A percentile compares a stretch with the other conserved stretches of the same genome.
phyloP scores from a whole-genome alignment of 176 grass and related monocot species.

The Eleusine coracana region DNA sequence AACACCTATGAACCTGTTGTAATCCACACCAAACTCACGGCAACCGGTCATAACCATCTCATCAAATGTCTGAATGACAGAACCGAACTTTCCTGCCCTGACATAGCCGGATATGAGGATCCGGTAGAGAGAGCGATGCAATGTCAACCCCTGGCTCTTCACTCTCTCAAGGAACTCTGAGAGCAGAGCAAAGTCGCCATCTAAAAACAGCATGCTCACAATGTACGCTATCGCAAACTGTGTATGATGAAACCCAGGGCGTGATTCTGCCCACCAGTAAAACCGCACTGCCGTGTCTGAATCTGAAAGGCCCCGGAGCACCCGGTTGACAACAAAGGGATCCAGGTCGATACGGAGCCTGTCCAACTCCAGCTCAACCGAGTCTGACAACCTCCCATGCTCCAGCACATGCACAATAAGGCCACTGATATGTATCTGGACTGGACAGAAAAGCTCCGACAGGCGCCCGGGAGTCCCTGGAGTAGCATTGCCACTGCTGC shows the following conservation, averaged over 20 bases:
- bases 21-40: conserved; percentile 67
- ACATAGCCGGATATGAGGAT: conserved; percentile 61
- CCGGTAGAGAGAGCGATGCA: conserved; percentile 70
- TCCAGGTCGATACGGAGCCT: conserved; percentile 56
- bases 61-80: conserved; percentile 69
- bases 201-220: conserved; percentile 56
- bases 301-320: conserved; percentile 57
- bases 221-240: conserved; percentile 55
- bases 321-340: conserved; percentile 56
- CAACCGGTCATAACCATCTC: conserved; percentile 64
- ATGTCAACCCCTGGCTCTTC: conserved; percentile 46
- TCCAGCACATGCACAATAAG: conserved; percentile 43
- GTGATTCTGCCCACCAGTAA: conserved; percentile 68
- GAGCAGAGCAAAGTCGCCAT: conserved; percentile 55
- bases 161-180: conserved; percentile 54
- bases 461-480: background rate
- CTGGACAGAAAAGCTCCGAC: conserved; percentile 36
- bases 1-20: conserved; percentile 73
- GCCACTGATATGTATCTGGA: conserved; percentile 13
- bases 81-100: conserved; percentile 42
- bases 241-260: conserved; percentile 52
- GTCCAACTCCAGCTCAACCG: conserved; percentile 51
- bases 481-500: background rate
- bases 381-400: conserved; percentile 35
- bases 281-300: conserved; percentile 55